Percentiles rank a stretch among this genome's conserved stretches.
Evolutionary conservation across 768 basidiomycete species (phyloP).

Genomic region (Hysterangium stoloniferum): DNA sequence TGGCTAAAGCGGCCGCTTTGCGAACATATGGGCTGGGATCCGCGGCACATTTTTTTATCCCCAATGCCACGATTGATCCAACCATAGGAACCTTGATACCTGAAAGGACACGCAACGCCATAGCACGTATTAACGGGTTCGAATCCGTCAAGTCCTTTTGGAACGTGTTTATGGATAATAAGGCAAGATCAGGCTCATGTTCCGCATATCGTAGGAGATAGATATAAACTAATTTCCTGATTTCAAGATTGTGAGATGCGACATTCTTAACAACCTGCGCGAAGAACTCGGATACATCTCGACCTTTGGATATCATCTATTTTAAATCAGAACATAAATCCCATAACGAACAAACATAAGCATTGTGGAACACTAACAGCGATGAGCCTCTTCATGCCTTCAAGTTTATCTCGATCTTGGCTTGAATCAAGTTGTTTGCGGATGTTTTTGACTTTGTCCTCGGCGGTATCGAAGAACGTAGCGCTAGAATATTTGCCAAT

Average conservation of each 20-base stretch:
- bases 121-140: conserved; percentile 90
- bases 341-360: not conserved
- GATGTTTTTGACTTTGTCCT: conserved; percentile 81
- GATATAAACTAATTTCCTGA: conserved; percentile 96
- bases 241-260: conserved; percentile 84
- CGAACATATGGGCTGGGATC: conserved; percentile 94
- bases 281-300: conserved; percentile 89
- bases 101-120: conserved; percentile 89
- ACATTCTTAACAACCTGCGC: conserved; percentile 97
- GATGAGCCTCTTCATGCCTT: conserved; percentile 91
- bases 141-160: conserved; percentile 92
- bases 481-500: conserved; percentile 48
- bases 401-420: conserved; percentile 84
- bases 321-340: conserved; percentile 4
- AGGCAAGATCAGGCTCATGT: conserved; percentile 86
- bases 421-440: conserved; percentile 80
- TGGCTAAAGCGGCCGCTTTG: conserved; percentile 84
- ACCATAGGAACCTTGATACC: conserved; percentile 90
- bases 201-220: conserved; percentile 93
- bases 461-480: conserved; percentile 57
- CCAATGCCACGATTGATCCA: conserved; percentile 73
- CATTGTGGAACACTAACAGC: conserved; percentile 53
- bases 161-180: conserved; percentile 97
- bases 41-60: conserved; percentile 85
- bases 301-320: conserved; percentile 87